These are phyloP conservation scores for Halophytophthora polymorphica DNA, from an alignment of 352 stramenopile genomes.

Conservation along the genomic window DNA sequence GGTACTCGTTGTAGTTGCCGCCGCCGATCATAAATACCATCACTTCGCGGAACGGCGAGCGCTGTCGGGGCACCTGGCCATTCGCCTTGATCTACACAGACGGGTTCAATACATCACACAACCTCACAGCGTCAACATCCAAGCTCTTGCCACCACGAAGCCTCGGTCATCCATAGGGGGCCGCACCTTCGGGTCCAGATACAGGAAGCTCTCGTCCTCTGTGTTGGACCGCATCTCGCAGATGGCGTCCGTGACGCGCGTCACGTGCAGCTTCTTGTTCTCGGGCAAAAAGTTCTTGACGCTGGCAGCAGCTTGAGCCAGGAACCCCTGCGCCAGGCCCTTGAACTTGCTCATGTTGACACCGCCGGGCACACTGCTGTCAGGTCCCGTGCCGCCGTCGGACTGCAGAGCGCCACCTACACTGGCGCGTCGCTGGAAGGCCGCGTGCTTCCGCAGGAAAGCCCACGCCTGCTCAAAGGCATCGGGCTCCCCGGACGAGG, in stretches of 20 bases:
- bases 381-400: conserved; percentile 20
- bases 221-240: conserved; percentile 79
- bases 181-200: conserved; percentile 80
- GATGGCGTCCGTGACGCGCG: conserved; percentile 77
- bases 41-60: conserved; percentile 73
- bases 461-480: conserved; percentile 61
- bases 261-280: conserved; percentile 87
- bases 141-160: background rate
- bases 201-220: conserved; percentile 81
- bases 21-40: conserved; percentile 89
- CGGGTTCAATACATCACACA: conserved; percentile 1
- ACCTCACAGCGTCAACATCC: background rate
- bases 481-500: conserved; percentile 30
- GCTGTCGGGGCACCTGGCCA: conserved; percentile 67
- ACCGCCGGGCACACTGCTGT: conserved; percentile 13
- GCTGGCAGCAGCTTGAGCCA: conserved; percentile 74
- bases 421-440: conserved; percentile 77
- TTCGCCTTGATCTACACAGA: conserved; percentile 59
- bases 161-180: too few species aligned
- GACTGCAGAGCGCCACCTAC: conserved; percentile 49
- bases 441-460: conserved; percentile 79
- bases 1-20: conserved; percentile 88
- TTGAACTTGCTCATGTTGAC: conserved; percentile 86
- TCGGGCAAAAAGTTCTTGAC: conserved; percentile 87
- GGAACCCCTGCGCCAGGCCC: conserved; percentile 73